Percentiles rank a stretch among this genome's conserved stretches.
Evolutionary conservation across 2,329 filamentous ascomycete genomes (phyloP).

Genomic region (Aphanoascus verrucosus): DNA sequence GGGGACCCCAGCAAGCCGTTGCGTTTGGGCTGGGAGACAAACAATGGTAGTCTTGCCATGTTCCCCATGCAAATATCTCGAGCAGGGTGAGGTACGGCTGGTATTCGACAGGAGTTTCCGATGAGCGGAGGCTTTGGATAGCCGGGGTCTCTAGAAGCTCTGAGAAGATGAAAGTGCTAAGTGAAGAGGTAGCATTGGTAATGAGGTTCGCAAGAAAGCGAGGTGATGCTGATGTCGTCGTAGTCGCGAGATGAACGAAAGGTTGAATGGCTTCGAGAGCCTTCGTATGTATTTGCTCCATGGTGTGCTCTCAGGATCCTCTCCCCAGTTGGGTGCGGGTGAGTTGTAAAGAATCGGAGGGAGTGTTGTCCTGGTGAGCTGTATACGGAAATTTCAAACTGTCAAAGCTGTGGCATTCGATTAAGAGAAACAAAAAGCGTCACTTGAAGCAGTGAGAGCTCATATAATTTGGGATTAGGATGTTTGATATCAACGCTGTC

Average conservation of each 20-base stretch:
- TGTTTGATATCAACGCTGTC: too few species aligned
- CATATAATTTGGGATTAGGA: too few species aligned
- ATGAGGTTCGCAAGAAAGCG: conserved; percentile 79
- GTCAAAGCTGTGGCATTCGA: too few species aligned
- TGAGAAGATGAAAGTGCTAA: conserved; percentile 84
- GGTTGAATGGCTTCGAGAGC: conserved; percentile 57
- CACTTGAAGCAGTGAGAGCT: too few species aligned
- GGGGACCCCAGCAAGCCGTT: not conserved
- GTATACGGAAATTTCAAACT: too few species aligned
- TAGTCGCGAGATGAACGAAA: conserved; percentile 81
- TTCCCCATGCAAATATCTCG: conserved; percentile 85
- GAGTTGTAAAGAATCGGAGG: not conserved
- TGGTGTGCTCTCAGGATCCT: conserved; percentile 15
- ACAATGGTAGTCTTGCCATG: conserved; percentile 67
- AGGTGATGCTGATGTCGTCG: conserved; percentile 59
- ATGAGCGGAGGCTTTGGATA: conserved; percentile 58
- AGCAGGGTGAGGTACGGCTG: conserved; percentile 58
- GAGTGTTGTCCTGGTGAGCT: too few species aligned
- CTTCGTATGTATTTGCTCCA: conserved; percentile 42
- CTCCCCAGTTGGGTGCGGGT: not conserved
- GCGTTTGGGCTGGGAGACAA: conserved; percentile 13
- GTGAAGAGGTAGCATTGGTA: conserved; percentile 74
- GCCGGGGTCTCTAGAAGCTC: conserved; percentile 77
- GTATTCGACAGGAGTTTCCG: conserved; percentile 49
- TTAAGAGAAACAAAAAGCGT: too few species aligned